Conservation (phyloP, 164 flowering plant species). For the Macadamia tetraphylla region DNA sequence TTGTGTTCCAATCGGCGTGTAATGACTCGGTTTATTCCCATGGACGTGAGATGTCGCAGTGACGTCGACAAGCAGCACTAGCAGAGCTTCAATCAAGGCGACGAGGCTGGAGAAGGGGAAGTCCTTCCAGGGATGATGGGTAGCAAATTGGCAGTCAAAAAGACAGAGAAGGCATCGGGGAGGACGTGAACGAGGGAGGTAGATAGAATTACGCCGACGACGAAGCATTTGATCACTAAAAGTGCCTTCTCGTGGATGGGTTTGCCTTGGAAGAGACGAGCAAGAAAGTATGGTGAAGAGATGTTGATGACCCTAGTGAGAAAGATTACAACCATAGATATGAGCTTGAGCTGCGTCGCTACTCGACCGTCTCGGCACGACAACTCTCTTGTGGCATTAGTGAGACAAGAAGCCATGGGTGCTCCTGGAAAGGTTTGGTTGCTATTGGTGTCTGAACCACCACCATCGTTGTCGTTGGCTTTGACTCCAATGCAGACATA, state of each 20-base stretch:
- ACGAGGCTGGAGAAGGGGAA: slow-evolving; percentile 67
- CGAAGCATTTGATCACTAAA: slow-evolving; percentile 70
- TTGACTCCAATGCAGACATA: slow-evolving; percentile 42
- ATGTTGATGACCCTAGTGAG: slow-evolving; percentile 54
- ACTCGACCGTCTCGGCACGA: slow-evolving; percentile 46
- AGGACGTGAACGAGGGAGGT: slow-evolving; percentile 77
- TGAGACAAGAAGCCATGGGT: slow-evolving; percentile 28
- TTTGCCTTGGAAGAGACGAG: slow-evolving; percentile 48
- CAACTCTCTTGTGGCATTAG: slow-evolving; percentile 25
- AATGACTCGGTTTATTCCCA: slow-evolving; percentile 9
- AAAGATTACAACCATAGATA: slow-evolving; percentile 48
- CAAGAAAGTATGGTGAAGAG: slow-evolving; percentile 47
- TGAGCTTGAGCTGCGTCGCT: slow-evolving; percentile 48
- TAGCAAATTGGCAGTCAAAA: slow-evolving; percentile 47
- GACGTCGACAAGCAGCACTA: slow-evolving; percentile 54
- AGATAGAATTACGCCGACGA: slow-evolving; percentile 75
- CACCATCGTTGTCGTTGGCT: slow-evolving; percentile 3
- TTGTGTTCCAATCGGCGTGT: slow-evolving; percentile 22
- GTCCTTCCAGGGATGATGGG: slow-evolving; percentile 70
- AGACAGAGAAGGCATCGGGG: slow-evolving; percentile 66
- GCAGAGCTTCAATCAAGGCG: slow-evolving; percentile 41
- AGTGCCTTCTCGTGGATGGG: slow-evolving; percentile 42
- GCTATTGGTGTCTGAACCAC: background rate
- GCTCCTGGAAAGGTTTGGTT: slow-evolving; percentile 15
- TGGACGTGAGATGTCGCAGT: slow-evolving; percentile 9